Evolutionary conservation across 2,329 filamentous ascomycete species (phyloP).

Genomic region (Parafenestella ontariensis): DNA sequence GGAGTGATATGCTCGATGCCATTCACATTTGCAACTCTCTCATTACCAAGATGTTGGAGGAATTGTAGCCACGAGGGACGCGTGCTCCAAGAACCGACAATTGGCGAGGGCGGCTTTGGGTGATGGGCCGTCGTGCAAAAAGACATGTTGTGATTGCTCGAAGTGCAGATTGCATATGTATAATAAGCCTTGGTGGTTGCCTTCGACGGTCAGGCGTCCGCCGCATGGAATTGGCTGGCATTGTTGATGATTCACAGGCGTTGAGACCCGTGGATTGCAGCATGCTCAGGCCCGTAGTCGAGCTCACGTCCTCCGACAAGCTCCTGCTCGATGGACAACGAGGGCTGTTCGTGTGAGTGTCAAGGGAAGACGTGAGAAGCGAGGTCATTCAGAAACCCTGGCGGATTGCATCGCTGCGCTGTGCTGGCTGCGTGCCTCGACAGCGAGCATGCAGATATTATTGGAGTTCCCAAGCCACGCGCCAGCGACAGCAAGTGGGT

Average conservation of each 20-base stretch:
- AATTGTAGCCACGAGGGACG: not conserved
- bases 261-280: slow-evolving; percentile 6
- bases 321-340: not conserved
- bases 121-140: slow-evolving; percentile 40
- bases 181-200: slow-evolving; percentile 16
- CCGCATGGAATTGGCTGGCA: slow-evolving; percentile 23
- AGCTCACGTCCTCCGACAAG: not conserved
- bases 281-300: slow-evolving; percentile 1
- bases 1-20: too few relatives aligned
- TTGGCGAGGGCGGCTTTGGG: slow-evolving; percentile 19
- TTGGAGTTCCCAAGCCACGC: slow-evolving; percentile 30
- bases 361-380: slow-evolving; percentile 1
- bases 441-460: slow-evolving; percentile 9
- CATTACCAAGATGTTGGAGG: not conserved
- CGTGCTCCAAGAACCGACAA: not conserved
- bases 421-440: too few relatives aligned
- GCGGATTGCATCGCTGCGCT: slow-evolving; percentile 6
- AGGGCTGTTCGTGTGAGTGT: not conserved
- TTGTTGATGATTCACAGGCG: slow-evolving; percentile 1
- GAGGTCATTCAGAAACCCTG: not conserved
- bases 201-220: slow-evolving; percentile 18
- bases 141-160: slow-evolving; percentile 30
- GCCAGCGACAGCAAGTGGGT: slow-evolving; percentile 29
- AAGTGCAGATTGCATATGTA: slow-evolving; percentile 18
- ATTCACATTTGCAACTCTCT: too few relatives aligned